Base-by-base conservation (phyloP, 805 yeast species). In the Teunomyces aglyptinius region DNA sequence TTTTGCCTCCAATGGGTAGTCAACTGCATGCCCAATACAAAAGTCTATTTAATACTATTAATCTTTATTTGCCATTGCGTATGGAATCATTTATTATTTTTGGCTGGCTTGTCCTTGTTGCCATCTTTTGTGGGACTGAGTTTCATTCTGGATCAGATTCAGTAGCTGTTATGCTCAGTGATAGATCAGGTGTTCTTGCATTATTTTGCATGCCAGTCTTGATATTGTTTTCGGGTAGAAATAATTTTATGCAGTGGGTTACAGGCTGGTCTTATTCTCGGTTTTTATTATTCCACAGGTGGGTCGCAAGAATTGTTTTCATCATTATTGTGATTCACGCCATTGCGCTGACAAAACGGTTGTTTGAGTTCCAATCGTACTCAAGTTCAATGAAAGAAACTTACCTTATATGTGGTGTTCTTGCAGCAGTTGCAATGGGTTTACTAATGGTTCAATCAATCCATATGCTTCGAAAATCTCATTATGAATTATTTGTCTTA, bases 211-310 rank as follows among this genome's bases (percentile, higher is more conserved):
- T 64, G 63, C 88, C 88, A 3, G 60, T 80, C 29, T 51, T 82
- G 38, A 66, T 80, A 27, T 61, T 82, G 42, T 81, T 83, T 57
- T 82, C 86, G 2, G 81, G 86, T 35, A 66, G 88, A 54, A 83
- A 83, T 61, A 83, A 83, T 56, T 60, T 84, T 41, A 60, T 83
- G 57, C 75, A 78, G 49, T 67, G 67, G 58, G 47, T 83, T 3
- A 76, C 90, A 1, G 89, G 91, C 2, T 75, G 87, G 71, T 60
- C 81, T 0, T 73, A 61, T 54, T 60, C 70, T 27, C 63, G 72
- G 1, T 74, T 72, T 53, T 63, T 73, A 18, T 47, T 64, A 8
- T 71, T 64, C 49, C 81, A 76, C 51, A 70, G 73, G 48, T 75
- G 78, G 58, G 6, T 26, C 34, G 13, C 53, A 49, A 38, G 59